Conservation (phyloP, 139 green algal species). For the Tetratostichococcus sp. region DNA sequence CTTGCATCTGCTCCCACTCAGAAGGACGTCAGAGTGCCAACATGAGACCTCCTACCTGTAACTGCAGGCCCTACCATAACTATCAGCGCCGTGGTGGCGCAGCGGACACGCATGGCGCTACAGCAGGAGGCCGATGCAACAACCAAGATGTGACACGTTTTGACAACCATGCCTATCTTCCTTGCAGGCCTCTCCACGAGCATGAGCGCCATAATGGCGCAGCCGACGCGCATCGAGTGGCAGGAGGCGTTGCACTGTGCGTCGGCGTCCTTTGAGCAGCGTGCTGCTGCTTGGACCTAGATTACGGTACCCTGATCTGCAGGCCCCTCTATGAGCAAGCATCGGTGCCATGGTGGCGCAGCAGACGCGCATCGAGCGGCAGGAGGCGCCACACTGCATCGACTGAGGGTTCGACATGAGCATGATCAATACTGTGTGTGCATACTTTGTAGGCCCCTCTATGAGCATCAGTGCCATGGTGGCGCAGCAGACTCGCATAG, state of each 20-base stretch:
- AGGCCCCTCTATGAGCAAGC: slow-evolving; percentile 48
- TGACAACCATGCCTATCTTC: background rate
- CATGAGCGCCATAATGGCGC: background rate
- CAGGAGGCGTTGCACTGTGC: background rate
- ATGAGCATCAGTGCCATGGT: slow-evolving; percentile 85
- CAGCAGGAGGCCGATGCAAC: no score
- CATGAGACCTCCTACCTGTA: no score
- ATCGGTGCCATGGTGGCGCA: slow-evolving; percentile 80
- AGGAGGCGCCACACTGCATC: slow-evolving; percentile 81
- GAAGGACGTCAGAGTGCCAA: background rate
- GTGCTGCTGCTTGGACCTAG: no score
- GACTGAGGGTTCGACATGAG: no score
- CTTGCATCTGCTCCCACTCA: background rate
- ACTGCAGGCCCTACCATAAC: background rate
- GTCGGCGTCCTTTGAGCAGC: background rate
- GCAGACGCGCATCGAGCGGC: slow-evolving; percentile 89
- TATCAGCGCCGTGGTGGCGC: background rate
- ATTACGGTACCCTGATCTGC: no score
- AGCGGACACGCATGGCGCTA: background rate
- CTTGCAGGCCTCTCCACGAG: background rate
- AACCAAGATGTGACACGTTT: no score
- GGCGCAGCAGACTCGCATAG: slow-evolving; percentile 83
- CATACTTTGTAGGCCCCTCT: no score
- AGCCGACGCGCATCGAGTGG: no score
- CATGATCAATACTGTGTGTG: no score